Percentiles rank a stretch among this genome's conserved stretches.
phyloP scores from a whole-genome alignment of 306 rosid species.

The Bauhinia variegata region DNA sequence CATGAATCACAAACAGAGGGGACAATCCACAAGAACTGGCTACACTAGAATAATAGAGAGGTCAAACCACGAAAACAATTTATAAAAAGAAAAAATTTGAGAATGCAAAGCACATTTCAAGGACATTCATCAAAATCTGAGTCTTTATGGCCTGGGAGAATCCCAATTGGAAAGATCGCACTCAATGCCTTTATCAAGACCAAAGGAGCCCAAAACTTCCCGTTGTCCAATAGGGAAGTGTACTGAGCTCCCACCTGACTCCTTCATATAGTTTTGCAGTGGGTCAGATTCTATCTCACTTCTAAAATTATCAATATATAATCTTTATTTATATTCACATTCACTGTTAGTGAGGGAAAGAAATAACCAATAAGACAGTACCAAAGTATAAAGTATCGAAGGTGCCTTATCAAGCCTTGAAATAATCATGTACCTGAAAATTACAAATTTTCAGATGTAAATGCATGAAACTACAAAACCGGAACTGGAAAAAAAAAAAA shows the following conservation, averaged over 20 bases:
- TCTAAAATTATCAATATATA: too few relatives aligned
- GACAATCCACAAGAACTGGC: conserved; percentile 12
- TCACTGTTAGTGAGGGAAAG: conserved; percentile 21
- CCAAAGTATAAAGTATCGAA: conserved; percentile 86
- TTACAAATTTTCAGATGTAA: conserved; percentile 42
- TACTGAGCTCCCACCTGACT: conserved; percentile 8
- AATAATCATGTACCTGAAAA: conserved; percentile 84
- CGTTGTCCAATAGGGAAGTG: conserved; percentile 12
- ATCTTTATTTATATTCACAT: not conserved
- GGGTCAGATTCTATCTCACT: conserved; percentile 9
- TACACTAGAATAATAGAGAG: conserved; percentile 14
- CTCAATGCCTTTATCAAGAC: conserved; percentile 3
- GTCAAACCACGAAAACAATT: conserved; percentile 8
- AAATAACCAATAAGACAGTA: conserved; percentile 42
- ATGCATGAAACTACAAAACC: conserved; percentile 31
- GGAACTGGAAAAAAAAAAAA: conserved; percentile 5
- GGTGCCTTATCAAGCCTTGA: conserved; percentile 75
- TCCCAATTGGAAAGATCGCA: conserved; percentile 13
- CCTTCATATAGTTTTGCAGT: conserved; percentile 1
- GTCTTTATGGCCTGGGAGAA: conserved; percentile 16
- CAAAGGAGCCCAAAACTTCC: conserved; percentile 7
- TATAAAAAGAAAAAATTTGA: not conserved
- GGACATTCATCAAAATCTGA: conserved; percentile 3
- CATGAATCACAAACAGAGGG: conserved; percentile 26
- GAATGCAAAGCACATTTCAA: not conserved